Percentiles rank a stretch among this genome's conserved stretches.
phyloP scores from a whole-genome alignment of 2,329 filamentous ascomycete genomes.

The Diaporthe caulivora region DNA sequence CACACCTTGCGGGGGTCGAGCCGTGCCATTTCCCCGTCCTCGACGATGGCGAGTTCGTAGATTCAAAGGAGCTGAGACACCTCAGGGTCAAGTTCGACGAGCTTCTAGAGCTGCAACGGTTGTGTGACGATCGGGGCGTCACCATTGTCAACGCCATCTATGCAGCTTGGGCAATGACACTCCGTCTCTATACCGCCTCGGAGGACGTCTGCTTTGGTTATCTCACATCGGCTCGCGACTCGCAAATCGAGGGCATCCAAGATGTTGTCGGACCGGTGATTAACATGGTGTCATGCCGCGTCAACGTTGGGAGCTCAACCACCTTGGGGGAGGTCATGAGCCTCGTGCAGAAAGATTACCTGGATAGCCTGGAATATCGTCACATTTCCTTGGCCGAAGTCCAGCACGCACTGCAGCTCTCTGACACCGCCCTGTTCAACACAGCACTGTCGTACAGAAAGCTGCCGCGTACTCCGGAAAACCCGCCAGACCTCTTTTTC shows the following conservation, averaged over 20 bases:
- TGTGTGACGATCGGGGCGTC: slow-evolving; percentile 37
- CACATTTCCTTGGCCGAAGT: slow-evolving; percentile 14
- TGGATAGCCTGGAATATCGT: slow-evolving; percentile 21
- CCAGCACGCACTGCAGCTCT: slow-evolving; percentile 14
- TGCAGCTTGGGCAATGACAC: slow-evolving; percentile 38
- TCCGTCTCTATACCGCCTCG: slow-evolving; percentile 32
- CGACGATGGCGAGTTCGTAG: slow-evolving; percentile 39
- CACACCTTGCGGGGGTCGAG: slow-evolving; percentile 44
- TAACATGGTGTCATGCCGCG: slow-evolving; percentile 6
- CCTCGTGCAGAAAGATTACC: slow-evolving; percentile 13
- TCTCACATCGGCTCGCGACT: slow-evolving; percentile 44
- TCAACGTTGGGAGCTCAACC: not conserved
- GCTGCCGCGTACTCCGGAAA: not conserved
- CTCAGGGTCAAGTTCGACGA: slow-evolving; percentile 8
- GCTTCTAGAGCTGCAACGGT: not conserved
- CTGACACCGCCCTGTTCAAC: slow-evolving; percentile 4
- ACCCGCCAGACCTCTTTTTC: not conserved
- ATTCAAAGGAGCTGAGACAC: not conserved
- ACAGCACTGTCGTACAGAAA: slow-evolving; percentile 11
- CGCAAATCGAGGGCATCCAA: slow-evolving; percentile 42
- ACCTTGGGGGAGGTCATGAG: slow-evolving; percentile 3
- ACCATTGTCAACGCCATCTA: slow-evolving; percentile 42
- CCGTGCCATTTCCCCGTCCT: slow-evolving; percentile 47
- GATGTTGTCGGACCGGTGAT: slow-evolving; percentile 43
- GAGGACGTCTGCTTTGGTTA: slow-evolving; percentile 40